Base-by-base conservation (phyloP, 306 rosid genomes). In the Quercus robur region DNA sequence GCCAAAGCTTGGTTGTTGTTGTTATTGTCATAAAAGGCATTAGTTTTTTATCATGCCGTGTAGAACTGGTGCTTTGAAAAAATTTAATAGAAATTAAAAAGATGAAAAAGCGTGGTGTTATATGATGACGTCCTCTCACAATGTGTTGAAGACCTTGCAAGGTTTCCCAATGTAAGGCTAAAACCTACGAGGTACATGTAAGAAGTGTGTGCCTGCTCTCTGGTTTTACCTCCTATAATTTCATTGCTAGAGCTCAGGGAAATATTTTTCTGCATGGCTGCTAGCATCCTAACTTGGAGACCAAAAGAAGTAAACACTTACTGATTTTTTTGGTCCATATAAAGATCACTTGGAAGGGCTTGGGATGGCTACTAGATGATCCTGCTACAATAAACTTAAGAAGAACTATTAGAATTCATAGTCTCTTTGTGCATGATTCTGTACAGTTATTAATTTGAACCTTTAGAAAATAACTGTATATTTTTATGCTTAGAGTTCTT, bases 1-100 rank as follows among this genome's bases (percentile, higher is more conserved):
- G 3, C 46, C 10, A 7, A 38, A 38, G 46, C 46, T 38, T 38
- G 46, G 46, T 38, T 38, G 10, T 38, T 33, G 38, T 5, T 38
- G 11, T 38, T 7, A 38, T 55, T n/a, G 56, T 15, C 30, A 68
- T 66, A 77, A 9, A 31, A 69, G 72, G 13, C 21, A 30, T 33
- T n/a, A 67, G 9, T 8, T 67, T 46, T 3, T 67, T 67, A 35
- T 67, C 52, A 20, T 75, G 62, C 31, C 49, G 12, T 75, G 55
- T 78, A 69, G 59, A 72, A 35, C 26, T n/a, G 20, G 63, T 70
- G 70, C 73, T 20, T 81, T 74, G 69, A 70, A n/a, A 33, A 44
- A 77, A 57, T 80, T 28, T 30, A 56, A 64, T 17, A 8, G 11
- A 33, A 70, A 72, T 56, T 21, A 11, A 56, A 23, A 6, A 28